Percentiles rank a stretch among this genome's conserved stretches.
Evolutionary conservation across 148 eudicot genomes (phyloP).

Genomic region (Polygonum aviculare): DNA sequence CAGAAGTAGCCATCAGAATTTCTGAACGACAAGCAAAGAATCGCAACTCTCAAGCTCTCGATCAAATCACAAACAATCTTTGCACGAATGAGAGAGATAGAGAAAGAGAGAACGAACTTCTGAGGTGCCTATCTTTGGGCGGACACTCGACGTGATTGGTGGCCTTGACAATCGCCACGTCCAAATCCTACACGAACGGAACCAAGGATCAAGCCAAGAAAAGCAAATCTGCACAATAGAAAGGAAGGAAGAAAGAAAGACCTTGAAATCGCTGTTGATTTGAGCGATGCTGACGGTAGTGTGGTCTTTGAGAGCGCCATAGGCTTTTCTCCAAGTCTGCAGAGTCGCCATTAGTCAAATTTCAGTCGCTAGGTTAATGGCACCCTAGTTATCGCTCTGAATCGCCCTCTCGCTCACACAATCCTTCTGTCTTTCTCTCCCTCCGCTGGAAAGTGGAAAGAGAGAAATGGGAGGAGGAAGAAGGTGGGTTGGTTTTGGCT

Average conservation of each 20-base stretch:
- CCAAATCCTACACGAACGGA: conserved; percentile 52
- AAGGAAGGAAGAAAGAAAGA: conserved; percentile 6
- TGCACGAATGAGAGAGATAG: neutral
- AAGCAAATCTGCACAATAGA: neutral
- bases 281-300: conserved; percentile 93
- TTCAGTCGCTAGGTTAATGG: conserved; percentile 6
- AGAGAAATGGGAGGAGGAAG: neutral
- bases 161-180: conserved; percentile 90
- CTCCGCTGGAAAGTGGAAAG: neutral
- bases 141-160: conserved; percentile 91
- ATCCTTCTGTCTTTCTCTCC: neutral
- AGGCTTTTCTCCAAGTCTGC: conserved; percentile 75
- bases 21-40: conserved; percentile 30
- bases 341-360: conserved; percentile 54
- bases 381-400: conserved; percentile 28
- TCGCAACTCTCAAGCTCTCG: neutral
- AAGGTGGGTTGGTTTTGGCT: neutral
- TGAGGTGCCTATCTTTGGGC: conserved; percentile 79
- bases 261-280: conserved; percentile 89
- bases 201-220: neutral
- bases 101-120: conserved; percentile 38
- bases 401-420: neutral
- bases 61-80: neutral
- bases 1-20: conserved; percentile 69
- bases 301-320: conserved; percentile 89